Base-by-base conservation (phyloP, 345 rosid species). In the Arabidopsis arenosa region DNA sequence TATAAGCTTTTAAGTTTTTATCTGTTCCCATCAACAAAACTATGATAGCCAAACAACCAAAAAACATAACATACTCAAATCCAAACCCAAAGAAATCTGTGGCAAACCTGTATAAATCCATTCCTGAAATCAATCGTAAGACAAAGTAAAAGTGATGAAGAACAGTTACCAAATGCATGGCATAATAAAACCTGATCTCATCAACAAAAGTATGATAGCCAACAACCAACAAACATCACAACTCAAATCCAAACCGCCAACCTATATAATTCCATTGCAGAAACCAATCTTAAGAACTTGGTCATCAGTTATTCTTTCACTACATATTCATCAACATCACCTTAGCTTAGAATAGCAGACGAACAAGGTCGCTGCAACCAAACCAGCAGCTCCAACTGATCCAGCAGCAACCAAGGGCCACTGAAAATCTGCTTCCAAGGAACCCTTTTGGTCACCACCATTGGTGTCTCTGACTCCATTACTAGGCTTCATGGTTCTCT, bases 371-470 rank as follows among this genome's bases (percentile, higher is more conserved):
- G 88, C 89, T 47, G 87, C 89, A 2, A 83, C 85, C 61, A 72
- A 80, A 58, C 78, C 83, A 40, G 80, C 37, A 5, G 83, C 83
- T 26, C 89, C 88, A 4, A 85, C 58, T 5, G 90, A 84, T 3
- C 87, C 89, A 8, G 74, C 82, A 2, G 81, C 93, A 66, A 83
- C 73, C 32, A 85, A 49, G 0, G 91, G 92, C 83, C 80, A 84
- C 35, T 74, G 87, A 74, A 64, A 56, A 56, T 80, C 76, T 23
- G 69, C 65, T 15, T 67, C 80, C 77, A 56, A 61, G 9, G 57
- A 69, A 61, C 8, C 55, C 4, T 63, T 73, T 40, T 56, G 68
- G 63, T 10, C 45, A 9, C 32, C 66, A 13, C 7, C 83, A 41
- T 65, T 49, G 33, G 32, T n/a, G 77, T 58, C 76, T 53, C 74